Evolutionary conservation across 148 eudicot species (phyloP), one percentile per base, ranked within the genome.

Genomic region (Camellia granthamiana): DNA sequence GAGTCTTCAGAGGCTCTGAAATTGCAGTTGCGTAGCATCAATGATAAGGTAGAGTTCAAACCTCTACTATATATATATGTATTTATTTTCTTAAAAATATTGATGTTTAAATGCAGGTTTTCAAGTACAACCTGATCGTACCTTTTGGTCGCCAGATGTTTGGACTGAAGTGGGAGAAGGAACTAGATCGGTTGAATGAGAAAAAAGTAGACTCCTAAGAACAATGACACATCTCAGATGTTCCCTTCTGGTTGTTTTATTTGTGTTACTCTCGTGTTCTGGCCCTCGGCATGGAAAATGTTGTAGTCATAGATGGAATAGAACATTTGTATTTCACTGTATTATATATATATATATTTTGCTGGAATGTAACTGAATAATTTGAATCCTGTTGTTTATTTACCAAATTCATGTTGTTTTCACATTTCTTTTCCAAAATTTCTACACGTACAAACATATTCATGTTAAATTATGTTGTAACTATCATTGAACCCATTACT

Each of bases 111-210:
- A 43, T 84, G 81, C 87, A 94, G 98, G 97, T 94, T 12, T 90
- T 94, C 71, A 90, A 91, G 67, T 91, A 94, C 81, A 94, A 94
- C 81, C 89, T 94, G 56, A 92, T 94, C 65, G 98, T 89, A 73
- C 98, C 98, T 16, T 94, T 94, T 81, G 98, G 98, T 61, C 95
- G 84, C 66, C 84, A 82, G 69, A 82, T 82, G 81, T 62, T 47
- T 77, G 84, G 84, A 61, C 66, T 82, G 9, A 82, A 82, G 65
- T 82, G 84, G 84, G 84, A 77, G 77, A 82, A 62, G 77, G 81
- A 82, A 64, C 44, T 82, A 71, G 81, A 71, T 9, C 77, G 84
- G 55, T 41, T 77, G 77, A 72, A 72, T 52, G 84, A 82, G 69
- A 61, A 62, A 41, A 61, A 77, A n/a, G 11, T 21, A 13, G 80